These are phyloP conservation scores for Penicillium alfredii DNA, from an alignment of 495 filamentous ascomycete genomes.

Conservation along the genomic window DNA sequence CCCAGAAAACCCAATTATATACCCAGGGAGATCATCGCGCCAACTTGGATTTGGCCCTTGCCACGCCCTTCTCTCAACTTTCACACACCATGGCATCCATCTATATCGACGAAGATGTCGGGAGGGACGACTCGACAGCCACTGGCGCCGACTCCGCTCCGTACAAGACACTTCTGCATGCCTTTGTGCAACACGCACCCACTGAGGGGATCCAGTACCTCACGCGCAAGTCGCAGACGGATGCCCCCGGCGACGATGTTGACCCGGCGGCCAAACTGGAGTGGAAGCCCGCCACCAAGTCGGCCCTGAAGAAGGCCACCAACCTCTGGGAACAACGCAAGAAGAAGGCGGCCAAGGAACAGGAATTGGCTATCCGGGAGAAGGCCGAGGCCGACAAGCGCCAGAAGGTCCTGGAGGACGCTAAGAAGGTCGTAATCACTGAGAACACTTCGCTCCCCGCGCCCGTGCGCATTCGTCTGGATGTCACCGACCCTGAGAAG, in stretches of 20 bases:
- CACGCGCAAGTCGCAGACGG: constrained; percentile 62
- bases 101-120: constrained; percentile 76
- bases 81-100: constrained; percentile 40
- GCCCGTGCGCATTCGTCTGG: constrained; percentile 68
- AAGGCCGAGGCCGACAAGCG: constrained; percentile 67
- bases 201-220: constrained; percentile 56
- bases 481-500: constrained; percentile 51
- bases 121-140: constrained; percentile 61
- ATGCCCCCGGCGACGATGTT: constrained; percentile 52
- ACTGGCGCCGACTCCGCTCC: constrained; percentile 65
- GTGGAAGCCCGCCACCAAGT: constrained; percentile 80
- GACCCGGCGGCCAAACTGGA: constrained; percentile 45
- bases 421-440: constrained; percentile 79
- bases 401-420: constrained; percentile 64
- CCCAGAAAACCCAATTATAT: too few relatives aligned
- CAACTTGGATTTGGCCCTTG: too few relatives aligned
- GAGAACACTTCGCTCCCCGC: constrained; percentile 77
- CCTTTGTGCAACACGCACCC: constrained; percentile 64
- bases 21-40: too few relatives aligned
- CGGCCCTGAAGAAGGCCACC: constrained; percentile 74
- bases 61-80: too few relatives aligned
- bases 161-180: constrained; percentile 74
- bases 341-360: constrained; percentile 70
- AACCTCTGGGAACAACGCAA: constrained; percentile 65
- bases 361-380: constrained; percentile 60